Base-by-base conservation (phyloP, 1,139 yeast genomes). In the Protomyces macrosporus region DNA sequence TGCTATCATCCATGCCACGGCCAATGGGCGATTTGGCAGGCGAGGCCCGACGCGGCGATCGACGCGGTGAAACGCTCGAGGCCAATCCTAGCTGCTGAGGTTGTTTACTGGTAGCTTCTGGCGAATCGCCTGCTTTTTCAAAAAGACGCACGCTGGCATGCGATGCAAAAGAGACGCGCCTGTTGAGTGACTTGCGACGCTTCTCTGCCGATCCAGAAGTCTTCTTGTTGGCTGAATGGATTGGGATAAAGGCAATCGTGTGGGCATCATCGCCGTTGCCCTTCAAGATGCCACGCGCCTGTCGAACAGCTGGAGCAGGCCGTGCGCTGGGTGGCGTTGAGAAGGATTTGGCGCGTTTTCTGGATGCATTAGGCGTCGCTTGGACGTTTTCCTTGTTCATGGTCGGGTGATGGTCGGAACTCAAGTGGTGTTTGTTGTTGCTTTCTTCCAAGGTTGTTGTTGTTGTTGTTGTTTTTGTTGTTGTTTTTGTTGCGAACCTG, bases 141-240 rank as follows among this genome's bases (percentile, higher is more conserved):
- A 45, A 57, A 4, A 60, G 35, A 6, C 68, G 32, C 32, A 69
- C 70, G 55, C 70, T 40, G 60, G 61, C 42, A 67, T 68, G 45
- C 59, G 69, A 54, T 1, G 71, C 71, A 56, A 69, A 69, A 42
- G 71, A 69, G 36, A 69, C 71, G 12, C 71, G 71, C 45, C 71
- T 53, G 53, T 66, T 68, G 52, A 68, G 37, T 12, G 63, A 52
- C 32, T 64, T 64, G 36, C 65, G 61, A 33, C 60, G 23, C 53
- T 58, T 58, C 34, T 58, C 62, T 9, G 62, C 62, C 40, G 52
- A 40, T 7, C 42, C 62, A 3, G 53, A 34, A 23, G 9, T 12
- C n/a, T 52, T 42, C 45, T 58, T 58, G 3, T 51, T 40, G 2
- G 55, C 51, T 6, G 62, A 58, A 14, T 58, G 62, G 12, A 58